Evolutionary conservation across 2,329 filamentous ascomycete genomes (phyloP), one percentile per base, ranked within the genome.

Genomic region (Conoideocrella luteorostrata): DNA sequence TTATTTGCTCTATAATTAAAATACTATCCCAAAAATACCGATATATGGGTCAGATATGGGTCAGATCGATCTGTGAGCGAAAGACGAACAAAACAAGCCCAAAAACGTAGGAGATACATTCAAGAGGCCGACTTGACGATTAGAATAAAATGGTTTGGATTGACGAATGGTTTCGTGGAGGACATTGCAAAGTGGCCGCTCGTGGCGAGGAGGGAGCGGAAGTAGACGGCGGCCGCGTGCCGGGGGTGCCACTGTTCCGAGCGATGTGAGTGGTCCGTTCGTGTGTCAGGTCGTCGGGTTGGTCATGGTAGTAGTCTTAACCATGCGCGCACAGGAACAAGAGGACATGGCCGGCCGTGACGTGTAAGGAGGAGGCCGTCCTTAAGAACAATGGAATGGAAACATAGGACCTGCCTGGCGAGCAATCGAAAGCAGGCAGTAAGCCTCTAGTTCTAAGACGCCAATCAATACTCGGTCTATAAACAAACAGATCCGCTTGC

Each of bases 21-120:
- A 30, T 36, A 18, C n/a, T 35, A 22, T 11, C 13, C 11, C 10
- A 12, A 7, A 22, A 12, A 10, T 4, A 4, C 11, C 4, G 4
- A 22, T 38, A 34, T 7, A 11, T 13, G 20, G 4, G 5, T 32
- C 18, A n/a, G 41, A 26, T 39, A 35, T 36, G 29, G 18, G 26
- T 32, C 23, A 39, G 24, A 43, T 58, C 35, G 65, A 68, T 63
- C 66, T 68, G 63, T 50, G 65, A 49, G 45, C 34, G 40, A 44
- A 39, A 33, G 63, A 62, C 67, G 80, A 79, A 66, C 68, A 70
- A 56, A 82, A 81, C 56, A 74, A 86, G 81, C 77, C 77, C 72
- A 81, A 80, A 71, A 75, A 85, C 64, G 69, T 65, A 58, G 64
- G 63, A 60, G 54, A 66, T 67, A 62, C n/a, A 24, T 23, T 6